Conservation (phyloP, 1,139 yeast species). For the Debaryomyces udenii region DNA sequence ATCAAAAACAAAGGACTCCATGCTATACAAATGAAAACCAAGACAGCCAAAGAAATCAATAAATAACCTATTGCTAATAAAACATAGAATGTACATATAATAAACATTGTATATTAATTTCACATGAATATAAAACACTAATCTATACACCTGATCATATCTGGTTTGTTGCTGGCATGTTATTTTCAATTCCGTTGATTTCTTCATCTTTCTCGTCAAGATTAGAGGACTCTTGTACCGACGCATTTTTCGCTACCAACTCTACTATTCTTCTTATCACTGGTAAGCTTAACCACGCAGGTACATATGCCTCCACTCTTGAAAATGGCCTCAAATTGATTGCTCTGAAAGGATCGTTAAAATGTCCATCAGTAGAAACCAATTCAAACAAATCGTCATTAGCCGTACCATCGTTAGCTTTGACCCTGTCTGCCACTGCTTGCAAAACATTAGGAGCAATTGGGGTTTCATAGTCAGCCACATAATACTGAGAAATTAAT, state of each 20-base stretch:
- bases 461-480: constrained; percentile 96
- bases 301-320: constrained; percentile 93
- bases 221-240: constrained; percentile 40
- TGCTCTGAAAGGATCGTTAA: constrained; percentile 84
- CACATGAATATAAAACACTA: constrained; percentile 7
- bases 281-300: constrained; percentile 92
- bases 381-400: constrained; percentile 71
- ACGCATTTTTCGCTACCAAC: constrained; percentile 81
- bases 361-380: constrained; percentile 78
- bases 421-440: constrained; percentile 83
- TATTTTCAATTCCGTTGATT: constrained; percentile 11
- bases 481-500: constrained; percentile 83
- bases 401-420: constrained; percentile 57
- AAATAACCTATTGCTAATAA: constrained; percentile 18
- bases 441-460: constrained; percentile 82
- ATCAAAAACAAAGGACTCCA: constrained; percentile 74
- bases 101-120: constrained; percentile 9
- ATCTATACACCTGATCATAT: constrained; percentile 1
- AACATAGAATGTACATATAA: constrained; percentile 7
- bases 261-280: constrained; percentile 86
- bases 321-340: constrained; percentile 84
- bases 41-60: constrained; percentile 66
- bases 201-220: constrained; percentile 18
- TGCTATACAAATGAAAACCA: constrained; percentile 85
- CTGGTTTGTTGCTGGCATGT: background rate